A percentile compares a stretch with the other conserved stretches of the same genome.
Evolutionary conservation across 768 basidiomycete genomes (phyloP).

Genomic region (Agrocybe chaxingu): DNA sequence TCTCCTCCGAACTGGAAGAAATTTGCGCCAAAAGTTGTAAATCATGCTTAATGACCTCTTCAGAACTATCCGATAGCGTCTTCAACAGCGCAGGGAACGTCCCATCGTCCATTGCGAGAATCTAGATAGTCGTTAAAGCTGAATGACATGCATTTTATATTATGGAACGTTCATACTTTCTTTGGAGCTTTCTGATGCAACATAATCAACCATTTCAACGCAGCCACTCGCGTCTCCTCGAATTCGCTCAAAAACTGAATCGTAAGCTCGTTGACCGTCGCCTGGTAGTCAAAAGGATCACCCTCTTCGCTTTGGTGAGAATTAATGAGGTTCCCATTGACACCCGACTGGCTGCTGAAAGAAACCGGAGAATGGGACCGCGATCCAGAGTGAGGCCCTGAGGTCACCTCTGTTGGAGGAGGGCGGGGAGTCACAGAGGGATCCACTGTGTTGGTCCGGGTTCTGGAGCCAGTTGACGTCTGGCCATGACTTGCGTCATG

Average conservation of each 20-base stretch:
- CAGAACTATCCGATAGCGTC: conserved; percentile 93
- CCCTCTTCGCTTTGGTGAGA: conserved; percentile 39
- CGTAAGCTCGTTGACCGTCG: conserved; percentile 89
- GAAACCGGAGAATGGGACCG: conserved; percentile 66
- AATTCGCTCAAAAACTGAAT: conserved; percentile 95
- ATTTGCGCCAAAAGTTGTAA: conserved; percentile 95
- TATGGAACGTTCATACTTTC: conserved; percentile 52
- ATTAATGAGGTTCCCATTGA: conserved; percentile 26
- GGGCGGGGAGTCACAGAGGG: conserved; percentile 35
- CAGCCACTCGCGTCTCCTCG: conserved; percentile 93
- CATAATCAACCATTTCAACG: conserved; percentile 98
- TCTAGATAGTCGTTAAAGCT: conserved; percentile 42
- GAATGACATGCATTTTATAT: neutral
- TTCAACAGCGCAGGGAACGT: conserved; percentile 95
- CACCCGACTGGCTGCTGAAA: conserved; percentile 35
- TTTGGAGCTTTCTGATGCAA: conserved; percentile 96
- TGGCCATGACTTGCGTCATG: conserved; percentile 22
- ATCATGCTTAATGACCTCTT: conserved; percentile 97
- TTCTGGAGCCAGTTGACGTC: conserved; percentile 12
- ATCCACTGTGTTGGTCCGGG: conserved; percentile 30
- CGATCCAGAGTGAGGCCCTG: conserved; percentile 33
- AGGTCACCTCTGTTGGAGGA: conserved; percentile 29
- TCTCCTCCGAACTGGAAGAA: conserved; percentile 91
- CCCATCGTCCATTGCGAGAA: conserved; percentile 93
- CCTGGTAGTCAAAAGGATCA: conserved; percentile 88